Base-by-base conservation (phyloP, 139 green algal genomes). In the Chlorella sorokiniana region DNA sequence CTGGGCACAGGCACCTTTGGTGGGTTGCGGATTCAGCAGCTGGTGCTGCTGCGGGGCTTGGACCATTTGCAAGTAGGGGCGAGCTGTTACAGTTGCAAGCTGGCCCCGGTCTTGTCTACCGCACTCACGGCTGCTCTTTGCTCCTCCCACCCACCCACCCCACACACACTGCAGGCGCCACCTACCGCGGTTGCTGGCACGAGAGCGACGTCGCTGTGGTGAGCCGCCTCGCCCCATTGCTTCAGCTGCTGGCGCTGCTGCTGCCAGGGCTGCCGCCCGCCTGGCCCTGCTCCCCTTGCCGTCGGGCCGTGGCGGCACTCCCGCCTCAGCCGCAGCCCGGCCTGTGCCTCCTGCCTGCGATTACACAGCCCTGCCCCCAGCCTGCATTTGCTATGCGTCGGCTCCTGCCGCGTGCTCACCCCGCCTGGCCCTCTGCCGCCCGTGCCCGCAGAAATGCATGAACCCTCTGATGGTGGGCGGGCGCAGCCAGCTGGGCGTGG, bases 151-250 rank as follows among this genome's bases (percentile, higher is more conserved):
- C 63, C 25, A 42, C 63, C 8, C 29, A 41, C 54, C n/a, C n/a
- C n/a, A 63, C 5, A 23, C 54, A 8, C 54, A 59, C 23, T 10
- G 54, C 63, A 75, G 77, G 77, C 33, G 81, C 81, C 40, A 85
- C 92, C 48, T 93, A 90, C 79, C 77, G 88, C 51, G 88, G 84
- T n/a, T 74, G 79, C 56, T 93, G 90, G 90, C 86, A 86, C 78
- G 71, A 67, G 23, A 81, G 56, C 45, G 82, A 90, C 7, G 90
- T 93, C 61, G 89, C 83, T 0, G 88, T 93, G 29, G 22, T 33
- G 56, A 22, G 22, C n/a, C n/a, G 56, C 48, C n/a, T n/a, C n/a
- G n/a, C n/a, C n/a, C n/a, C n/a, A n/a, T n/a, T n/a, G n/a, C n/a
- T n/a, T n/a, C n/a, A n/a, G n/a, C n/a, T n/a, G n/a, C n/a, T n/a